These are phyloP conservation scores for Handroanthus guayacan DNA, from an alignment of 257 asterid species.

Conservation along the genomic window DNA sequence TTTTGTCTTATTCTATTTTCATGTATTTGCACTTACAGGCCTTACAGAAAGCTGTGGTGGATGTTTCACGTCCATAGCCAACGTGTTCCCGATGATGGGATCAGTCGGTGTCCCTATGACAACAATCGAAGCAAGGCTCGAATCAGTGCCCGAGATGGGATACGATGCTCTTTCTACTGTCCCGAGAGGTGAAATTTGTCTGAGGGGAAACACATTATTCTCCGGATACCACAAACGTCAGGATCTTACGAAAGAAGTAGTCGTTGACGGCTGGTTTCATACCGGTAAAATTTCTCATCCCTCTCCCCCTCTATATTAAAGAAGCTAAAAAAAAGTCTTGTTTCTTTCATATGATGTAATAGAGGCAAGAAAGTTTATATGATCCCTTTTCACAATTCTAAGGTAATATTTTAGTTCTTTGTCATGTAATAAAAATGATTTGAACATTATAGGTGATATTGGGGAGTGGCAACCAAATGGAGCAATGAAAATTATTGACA, in stretches of 20 bases:
- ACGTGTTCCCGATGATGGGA: slow-evolving; percentile 80
- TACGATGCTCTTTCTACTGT: slow-evolving; percentile 74
- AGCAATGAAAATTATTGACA: slow-evolving; percentile 83
- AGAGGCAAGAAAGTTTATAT: neutral
- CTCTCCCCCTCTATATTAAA: too few relatives aligned
- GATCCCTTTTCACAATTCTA: neutral
- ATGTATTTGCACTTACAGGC: slow-evolving; percentile 51
- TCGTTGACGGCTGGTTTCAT: slow-evolving; percentile 94
- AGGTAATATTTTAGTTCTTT: neutral
- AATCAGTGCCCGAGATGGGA: slow-evolving; percentile 95
- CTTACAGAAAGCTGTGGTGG: slow-evolving; percentile 89
- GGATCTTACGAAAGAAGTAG: slow-evolving; percentile 71
- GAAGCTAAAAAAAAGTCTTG: too few relatives aligned
- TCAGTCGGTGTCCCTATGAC: slow-evolving; percentile 91
- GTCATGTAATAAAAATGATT: neutral
- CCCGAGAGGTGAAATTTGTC: slow-evolving; percentile 92
- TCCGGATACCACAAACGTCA: slow-evolving; percentile 88
- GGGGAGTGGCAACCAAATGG: slow-evolving; percentile 94
- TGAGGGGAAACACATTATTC: slow-evolving; percentile 80
- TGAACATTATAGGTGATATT: slow-evolving; percentile 67
- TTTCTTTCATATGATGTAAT: too few relatives aligned
- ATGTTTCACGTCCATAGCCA: slow-evolving; percentile 81
- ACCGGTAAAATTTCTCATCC: slow-evolving; percentile 58
- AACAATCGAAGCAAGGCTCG: slow-evolving; percentile 86
- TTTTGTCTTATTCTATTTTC: neutral